Percentiles rank a stretch among this genome's conserved stretches.
Conservation (phyloP, 352 stramenopile genomes). For the Phytophthora capsici region DNA sequence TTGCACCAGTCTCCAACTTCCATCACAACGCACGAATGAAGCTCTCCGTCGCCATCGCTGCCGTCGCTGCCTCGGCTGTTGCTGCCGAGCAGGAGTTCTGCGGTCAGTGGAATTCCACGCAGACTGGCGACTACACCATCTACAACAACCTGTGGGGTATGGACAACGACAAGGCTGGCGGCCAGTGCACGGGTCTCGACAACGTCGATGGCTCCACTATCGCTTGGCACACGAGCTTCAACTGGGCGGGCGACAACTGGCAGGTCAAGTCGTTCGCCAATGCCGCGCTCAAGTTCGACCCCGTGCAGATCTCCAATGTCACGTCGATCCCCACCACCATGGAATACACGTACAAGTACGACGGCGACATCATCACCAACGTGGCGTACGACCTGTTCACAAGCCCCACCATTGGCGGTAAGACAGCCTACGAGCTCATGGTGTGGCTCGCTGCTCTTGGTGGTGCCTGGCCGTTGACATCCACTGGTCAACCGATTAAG, state of each 20-base stretch:
- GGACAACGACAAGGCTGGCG: slow-evolving; percentile 26
- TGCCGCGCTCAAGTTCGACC: slow-evolving; percentile 25
- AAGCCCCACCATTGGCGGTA: slow-evolving; percentile 22
- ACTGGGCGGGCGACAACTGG: slow-evolving; percentile 35
- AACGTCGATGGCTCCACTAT: slow-evolving; percentile 32
- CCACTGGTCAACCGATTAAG: slow-evolving; percentile 31
- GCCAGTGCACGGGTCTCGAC: slow-evolving; percentile 45
- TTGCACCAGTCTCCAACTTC: slow-evolving; percentile 10
- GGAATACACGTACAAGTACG: slow-evolving; percentile 40
- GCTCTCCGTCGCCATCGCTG: slow-evolving; percentile 3
- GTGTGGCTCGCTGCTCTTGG: slow-evolving; percentile 38
- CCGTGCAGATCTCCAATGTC: slow-evolving; percentile 35
- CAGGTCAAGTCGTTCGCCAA: slow-evolving; percentile 46
- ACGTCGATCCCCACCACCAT: slow-evolving; percentile 43
- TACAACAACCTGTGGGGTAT: slow-evolving; percentile 50
- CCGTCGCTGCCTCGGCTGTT: background rate
- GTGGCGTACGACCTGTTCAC: slow-evolving; percentile 50
- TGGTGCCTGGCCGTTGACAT: slow-evolving; percentile 33
- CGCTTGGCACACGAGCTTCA: slow-evolving; percentile 47
- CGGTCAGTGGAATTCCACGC: slow-evolving; percentile 32
- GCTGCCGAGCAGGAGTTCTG: slow-evolving; percentile 25
- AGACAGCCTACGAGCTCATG: slow-evolving; percentile 45
- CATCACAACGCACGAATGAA: slow-evolving; percentile 10
- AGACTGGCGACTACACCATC: slow-evolving; percentile 34
- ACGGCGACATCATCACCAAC: slow-evolving; percentile 38